phyloP scores from a whole-genome alignment of 2,329 filamentous ascomycete species.

The Pseudogymnoascus sp. region DNA sequence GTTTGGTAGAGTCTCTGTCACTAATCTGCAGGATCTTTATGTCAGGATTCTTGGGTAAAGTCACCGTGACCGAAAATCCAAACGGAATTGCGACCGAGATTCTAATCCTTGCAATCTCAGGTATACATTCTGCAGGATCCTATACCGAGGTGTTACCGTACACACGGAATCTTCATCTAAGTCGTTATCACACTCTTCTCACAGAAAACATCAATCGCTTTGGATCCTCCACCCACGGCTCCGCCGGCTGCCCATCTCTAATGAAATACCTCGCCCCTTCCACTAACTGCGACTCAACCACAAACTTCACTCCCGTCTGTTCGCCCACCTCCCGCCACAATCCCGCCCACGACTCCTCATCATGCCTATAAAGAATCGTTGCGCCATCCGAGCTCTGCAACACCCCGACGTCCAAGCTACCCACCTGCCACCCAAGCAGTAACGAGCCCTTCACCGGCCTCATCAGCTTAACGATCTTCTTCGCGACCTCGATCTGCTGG shows the following conservation, averaged over 20 bases:
- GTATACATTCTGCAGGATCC: neutral
- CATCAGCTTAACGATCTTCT: slow-evolving; percentile 18
- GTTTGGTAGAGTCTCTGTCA: neutral
- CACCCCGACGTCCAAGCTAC: slow-evolving; percentile 16
- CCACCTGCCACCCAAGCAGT: slow-evolving; percentile 36
- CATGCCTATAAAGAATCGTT: neutral
- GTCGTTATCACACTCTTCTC: neutral
- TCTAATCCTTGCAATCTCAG: neutral
- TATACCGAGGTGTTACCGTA: neutral
- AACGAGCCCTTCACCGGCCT: slow-evolving; percentile 29
- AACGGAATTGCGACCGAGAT: neutral
- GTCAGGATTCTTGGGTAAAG: neutral
- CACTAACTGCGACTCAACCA: neutral
- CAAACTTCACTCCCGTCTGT: neutral
- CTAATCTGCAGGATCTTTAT: neutral
- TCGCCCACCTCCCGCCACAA: neutral
- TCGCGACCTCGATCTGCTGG: slow-evolving; percentile 33
- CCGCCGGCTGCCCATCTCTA: neutral
- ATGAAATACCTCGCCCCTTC: neutral
- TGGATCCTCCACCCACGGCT: neutral
- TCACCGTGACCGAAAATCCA: neutral
- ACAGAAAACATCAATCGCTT: neutral
- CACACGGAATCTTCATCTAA: neutral
- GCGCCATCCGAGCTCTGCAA: neutral
- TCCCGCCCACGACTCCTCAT: neutral